A percentile compares a stretch with the other conserved stretches of the same genome.
Conservation (phyloP, 345 rosid genomes). For the Streptanthus diversifolius region DNA sequence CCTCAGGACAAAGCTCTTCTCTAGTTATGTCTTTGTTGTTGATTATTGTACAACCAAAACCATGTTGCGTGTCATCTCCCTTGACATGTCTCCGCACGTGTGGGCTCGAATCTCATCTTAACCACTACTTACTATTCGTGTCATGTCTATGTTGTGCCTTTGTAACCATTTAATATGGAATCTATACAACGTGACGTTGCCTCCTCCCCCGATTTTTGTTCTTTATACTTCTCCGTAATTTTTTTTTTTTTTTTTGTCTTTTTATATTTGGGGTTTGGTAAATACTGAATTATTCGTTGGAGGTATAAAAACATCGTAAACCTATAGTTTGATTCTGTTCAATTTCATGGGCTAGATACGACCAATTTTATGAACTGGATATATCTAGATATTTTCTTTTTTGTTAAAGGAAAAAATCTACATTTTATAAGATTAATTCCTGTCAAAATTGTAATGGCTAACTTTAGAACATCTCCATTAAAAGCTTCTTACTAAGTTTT, state of each 20-base stretch:
- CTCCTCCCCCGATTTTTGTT: neutral
- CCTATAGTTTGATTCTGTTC: neutral
- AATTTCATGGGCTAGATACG: neutral
- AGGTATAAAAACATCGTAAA: too few relatives aligned
- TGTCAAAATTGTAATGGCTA: neutral
- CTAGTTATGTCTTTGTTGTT: constrained; percentile 26
- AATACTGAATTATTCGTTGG: neutral
- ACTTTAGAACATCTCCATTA: neutral
- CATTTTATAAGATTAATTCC: neutral
- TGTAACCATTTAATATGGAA: constrained; percentile 20
- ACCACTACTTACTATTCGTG: constrained; percentile 32
- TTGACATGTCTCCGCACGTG: constrained; percentile 33
- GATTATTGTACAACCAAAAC: constrained; percentile 9
- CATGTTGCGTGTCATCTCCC: constrained; percentile 25
- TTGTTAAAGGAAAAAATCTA: neutral
- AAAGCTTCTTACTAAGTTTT: too few relatives aligned
- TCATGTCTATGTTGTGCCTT: constrained; percentile 27
- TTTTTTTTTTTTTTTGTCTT: neutral
- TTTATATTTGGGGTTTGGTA: too few relatives aligned
- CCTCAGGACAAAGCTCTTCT: constrained; percentile 19
- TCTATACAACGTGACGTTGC: constrained; percentile 25
- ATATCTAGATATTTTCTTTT: neutral
- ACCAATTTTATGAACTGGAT: neutral
- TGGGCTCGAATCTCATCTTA: constrained; percentile 30
- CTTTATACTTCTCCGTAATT: neutral